phyloP scores from a whole-genome alignment of 2,329 filamentous ascomycete species.

The Aspergillus alliaceus region DNA sequence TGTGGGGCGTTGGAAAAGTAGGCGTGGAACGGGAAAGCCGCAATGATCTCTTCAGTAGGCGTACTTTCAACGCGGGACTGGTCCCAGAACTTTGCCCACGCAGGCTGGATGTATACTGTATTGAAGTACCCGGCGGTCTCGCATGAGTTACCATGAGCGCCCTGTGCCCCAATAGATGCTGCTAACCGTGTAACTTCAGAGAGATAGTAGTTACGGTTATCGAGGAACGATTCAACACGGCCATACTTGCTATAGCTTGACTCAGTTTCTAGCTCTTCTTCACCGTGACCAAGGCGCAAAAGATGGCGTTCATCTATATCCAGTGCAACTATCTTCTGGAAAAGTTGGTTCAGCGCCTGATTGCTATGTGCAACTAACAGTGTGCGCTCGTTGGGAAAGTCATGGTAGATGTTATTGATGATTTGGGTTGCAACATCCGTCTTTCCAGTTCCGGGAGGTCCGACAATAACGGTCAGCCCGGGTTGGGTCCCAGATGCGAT shows the following conservation, averaged over 20 bases:
- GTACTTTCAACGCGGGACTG: conserved; percentile 57
- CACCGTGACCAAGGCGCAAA: conserved; percentile 87
- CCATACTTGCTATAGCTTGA: conserved; percentile 91
- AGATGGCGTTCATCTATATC: conserved; percentile 96
- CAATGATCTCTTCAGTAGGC: conserved; percentile 62
- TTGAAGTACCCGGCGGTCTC: conserved; percentile 98
- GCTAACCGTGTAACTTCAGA: conserved; percentile 84
- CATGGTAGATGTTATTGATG: conserved; percentile 98
- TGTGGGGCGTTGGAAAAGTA: conserved; percentile 89
- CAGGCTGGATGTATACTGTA: conserved; percentile 82
- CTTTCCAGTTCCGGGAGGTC: conserved; percentile 94
- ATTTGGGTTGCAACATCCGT: conserved; percentile 99
- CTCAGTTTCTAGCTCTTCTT: conserved; percentile 87
- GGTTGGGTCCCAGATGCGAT: conserved; percentile 93
- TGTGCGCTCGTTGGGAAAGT: conserved; percentile 90
- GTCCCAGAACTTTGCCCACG: conserved; percentile 83
- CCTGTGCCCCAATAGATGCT: conserved; percentile 78
- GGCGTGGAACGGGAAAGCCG: conserved; percentile 79
- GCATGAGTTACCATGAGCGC: conserved; percentile 92
- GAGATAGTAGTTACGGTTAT: conserved; percentile 77
- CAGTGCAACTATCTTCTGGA: conserved; percentile 94
- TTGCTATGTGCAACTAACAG: conserved; percentile 95
- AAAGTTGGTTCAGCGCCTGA: conserved; percentile 94
- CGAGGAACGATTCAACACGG: conserved; percentile 90
- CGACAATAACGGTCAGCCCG: conserved; percentile 88